Evolutionary conservation across 1,284 basidiomycete species (phyloP), one percentile per base, ranked within the genome.

Genomic region (Puccinia coronata): DNA sequence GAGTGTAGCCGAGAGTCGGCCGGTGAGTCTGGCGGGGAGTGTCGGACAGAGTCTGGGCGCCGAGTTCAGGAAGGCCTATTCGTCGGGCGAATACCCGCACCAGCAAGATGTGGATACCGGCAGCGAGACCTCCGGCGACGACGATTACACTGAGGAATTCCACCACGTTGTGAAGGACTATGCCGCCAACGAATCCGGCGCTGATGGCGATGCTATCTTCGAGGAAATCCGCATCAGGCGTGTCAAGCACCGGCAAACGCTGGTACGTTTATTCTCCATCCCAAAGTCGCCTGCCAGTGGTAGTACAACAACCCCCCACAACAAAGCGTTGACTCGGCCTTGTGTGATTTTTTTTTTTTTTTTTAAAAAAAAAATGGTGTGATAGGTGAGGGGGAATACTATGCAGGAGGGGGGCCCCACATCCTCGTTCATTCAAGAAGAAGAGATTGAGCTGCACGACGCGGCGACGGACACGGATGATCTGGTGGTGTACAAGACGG

Each of bases 221-320:
- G 43, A 78, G 25, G 75, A 78, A 49, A 78, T 78, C 57, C 63
- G 75, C 23, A 78, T 78, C 34, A 51, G 36, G 41, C 18, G 63
- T 9, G 25, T 39, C 47, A 67, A 67, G 51, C 41, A 63, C 25
- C 61, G 47, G 16, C 51, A 63, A 34, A 63, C 20, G 18, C 18
- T 55, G 39, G 63, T 78, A 63, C 36, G 63, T 67, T 57, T n/a
- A n/a, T n/a, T n/a, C n/a, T n/a, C n/a, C n/a, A n/a, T n/a, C n/a
- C n/a, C n/a, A n/a, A n/a, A n/a, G n/a, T n/a, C n/a, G n/a, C n/a
- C n/a, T n/a, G 55, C 4, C 16, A 16, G 55, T 34, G 55, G 55
- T 9, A 51, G 49, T 11, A 51, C 49, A 16, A 51, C n/a, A n/a
- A n/a, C n/a, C n/a, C n/a, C n/a, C n/a, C n/a, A n/a, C n/a, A n/a